Evolutionary conservation across 2,329 filamentous ascomycete genomes (phyloP), one percentile per base, ranked within the genome.

Genomic region (Chaetothyriales sp.): DNA sequence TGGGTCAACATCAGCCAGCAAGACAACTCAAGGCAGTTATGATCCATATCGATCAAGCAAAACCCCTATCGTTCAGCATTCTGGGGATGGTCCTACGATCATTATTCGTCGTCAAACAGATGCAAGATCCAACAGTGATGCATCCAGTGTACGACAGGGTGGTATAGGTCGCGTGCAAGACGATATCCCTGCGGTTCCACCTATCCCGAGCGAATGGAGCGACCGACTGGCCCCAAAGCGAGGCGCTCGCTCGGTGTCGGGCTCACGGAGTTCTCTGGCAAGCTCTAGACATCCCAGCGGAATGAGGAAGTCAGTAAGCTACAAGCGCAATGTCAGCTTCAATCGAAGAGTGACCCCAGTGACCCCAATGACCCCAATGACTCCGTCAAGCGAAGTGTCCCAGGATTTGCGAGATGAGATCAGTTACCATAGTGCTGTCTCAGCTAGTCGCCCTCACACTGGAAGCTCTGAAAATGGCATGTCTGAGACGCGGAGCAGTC

Each of bases 41-140:
- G 89, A 95, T 64, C 87, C 88, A 0, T 94, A 84, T 64, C 79
- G 85, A 60, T 79, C 84, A 3, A 87, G 83, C 2, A 74, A 76
- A 56, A 69, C 75, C 50, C 69, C 72, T 19, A 68, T 76, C 48
- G 53, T 66, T 50, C 59, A 70, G 20, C 68, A 71, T 0, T 73
- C 79, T 48, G 73, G 71, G 6, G 76, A 80, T 53, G 80, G 80
- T 59, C 75, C 81, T 26, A 84, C 79, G 59, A 77, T 88, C 48
- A 79, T 79, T 0, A 73, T 92, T 46, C 82, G 87, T 60, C 77
- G 80, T 47, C 68, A 63, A 51, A 56, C 63, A 53, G 65, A 60
- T 43, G 66, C 63, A 61, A 53, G 63, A 67, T 53, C 69, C 64
- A 36, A 70, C 20, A 53, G 51, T 49, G 51, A 51, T 12, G 28